phyloP scores from a whole-genome alignment of 2,329 filamentous ascomycete genomes.

The Huntiella savannae region DNA sequence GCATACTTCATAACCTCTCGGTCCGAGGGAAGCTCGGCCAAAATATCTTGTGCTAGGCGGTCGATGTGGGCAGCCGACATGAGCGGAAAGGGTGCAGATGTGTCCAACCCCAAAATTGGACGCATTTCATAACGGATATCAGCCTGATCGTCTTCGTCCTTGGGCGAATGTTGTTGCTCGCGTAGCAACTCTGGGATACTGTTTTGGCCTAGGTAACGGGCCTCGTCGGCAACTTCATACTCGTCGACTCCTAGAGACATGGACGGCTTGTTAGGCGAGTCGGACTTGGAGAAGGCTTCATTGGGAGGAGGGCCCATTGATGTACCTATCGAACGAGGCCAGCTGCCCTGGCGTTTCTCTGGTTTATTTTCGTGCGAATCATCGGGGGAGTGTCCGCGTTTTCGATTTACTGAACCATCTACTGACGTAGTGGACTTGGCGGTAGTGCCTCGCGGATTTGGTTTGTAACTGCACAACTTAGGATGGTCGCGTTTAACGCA shows the following conservation, averaged over 20 bases:
- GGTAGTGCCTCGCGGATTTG: constrained; percentile 25
- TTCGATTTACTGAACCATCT: constrained; percentile 15
- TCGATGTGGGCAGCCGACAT: constrained; percentile 46
- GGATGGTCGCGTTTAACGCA: constrained; percentile 47
- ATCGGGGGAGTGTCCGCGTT: constrained; percentile 27
- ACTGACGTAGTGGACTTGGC: constrained; percentile 10
- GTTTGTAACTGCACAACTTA: constrained; percentile 47
- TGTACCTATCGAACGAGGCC: constrained; percentile 24
- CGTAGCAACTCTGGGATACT: constrained; percentile 47
- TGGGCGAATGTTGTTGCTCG: constrained; percentile 34
- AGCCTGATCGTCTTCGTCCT: constrained; percentile 30
- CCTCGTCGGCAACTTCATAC: constrained; percentile 32
- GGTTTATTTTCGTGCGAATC: constrained; percentile 17
- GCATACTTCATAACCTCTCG: constrained; percentile 47
- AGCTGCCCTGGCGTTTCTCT: constrained; percentile 22
- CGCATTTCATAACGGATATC: constrained; percentile 46
- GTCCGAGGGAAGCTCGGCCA: constrained; percentile 41
- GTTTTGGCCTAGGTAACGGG: constrained; percentile 46
- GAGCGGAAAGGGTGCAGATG: constrained; percentile 45
- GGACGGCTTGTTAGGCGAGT: constrained; percentile 3
- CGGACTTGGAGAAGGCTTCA: constrained; percentile 3
- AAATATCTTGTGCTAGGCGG: constrained; percentile 39
- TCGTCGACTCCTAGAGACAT: constrained; percentile 24
- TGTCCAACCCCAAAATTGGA: constrained; percentile 45
- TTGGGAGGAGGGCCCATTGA: neutral